These are phyloP conservation scores for Cynara cardunculus DNA, from an alignment of 129 eudicot species.

Conservation along the genomic window DNA sequence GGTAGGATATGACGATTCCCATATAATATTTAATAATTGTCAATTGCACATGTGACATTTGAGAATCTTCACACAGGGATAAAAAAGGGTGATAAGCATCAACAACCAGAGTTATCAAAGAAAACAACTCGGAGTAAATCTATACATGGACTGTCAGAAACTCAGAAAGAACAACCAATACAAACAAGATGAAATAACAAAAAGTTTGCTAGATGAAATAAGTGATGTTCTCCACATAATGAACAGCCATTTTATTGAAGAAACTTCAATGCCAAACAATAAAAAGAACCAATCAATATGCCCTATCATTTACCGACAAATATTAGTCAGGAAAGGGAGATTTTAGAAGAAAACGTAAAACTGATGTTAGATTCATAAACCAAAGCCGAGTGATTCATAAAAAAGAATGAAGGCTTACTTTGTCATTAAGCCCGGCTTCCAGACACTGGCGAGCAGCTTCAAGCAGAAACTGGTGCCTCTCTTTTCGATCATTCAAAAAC, in stretches of 20 bases:
- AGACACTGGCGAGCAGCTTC: conserved; percentile 94
- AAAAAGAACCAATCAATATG: not conserved
- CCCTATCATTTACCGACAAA: not conserved
- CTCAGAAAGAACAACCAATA: not conserved
- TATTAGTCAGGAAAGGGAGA: not conserved
- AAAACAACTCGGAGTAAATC: not conserved
- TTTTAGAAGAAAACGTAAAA: not conserved
- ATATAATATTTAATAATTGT: not conserved
- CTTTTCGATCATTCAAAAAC: conserved; percentile 55
- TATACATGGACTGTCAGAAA: not conserved
- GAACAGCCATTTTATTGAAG: not conserved
- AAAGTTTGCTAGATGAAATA: not conserved
- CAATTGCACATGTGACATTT: not conserved
- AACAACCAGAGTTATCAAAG: not conserved
- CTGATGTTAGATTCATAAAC: not conserved
- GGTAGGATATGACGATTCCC: not conserved
- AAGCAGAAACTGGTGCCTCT: conserved; percentile 70
- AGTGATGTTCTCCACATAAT: not conserved
- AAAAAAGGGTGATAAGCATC: not conserved
- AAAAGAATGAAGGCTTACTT: conserved; percentile 40
- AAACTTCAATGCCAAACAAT: not conserved
- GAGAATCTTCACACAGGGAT: not conserved
- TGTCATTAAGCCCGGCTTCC: conserved; percentile 85
- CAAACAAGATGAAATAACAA: not conserved
- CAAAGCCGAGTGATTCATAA: not conserved